Conservation (phyloP, 2,329 filamentous ascomycete species). For the Dothidotthia symphoricarpi region DNA sequence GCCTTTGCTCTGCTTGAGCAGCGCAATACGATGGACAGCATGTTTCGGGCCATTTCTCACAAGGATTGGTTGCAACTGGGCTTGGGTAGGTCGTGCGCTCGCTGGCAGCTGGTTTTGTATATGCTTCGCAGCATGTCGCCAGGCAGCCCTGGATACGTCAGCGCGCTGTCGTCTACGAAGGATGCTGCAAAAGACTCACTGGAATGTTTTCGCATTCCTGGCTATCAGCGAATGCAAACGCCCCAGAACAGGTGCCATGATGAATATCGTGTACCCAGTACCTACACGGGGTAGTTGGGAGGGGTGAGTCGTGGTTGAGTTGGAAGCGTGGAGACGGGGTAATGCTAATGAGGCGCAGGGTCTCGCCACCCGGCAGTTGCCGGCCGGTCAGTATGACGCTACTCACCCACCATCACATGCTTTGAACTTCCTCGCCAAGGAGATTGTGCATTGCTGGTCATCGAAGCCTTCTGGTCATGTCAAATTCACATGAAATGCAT, state of each 20-base stretch:
- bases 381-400: no score
- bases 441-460: no score
- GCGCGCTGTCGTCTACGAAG: background rate
- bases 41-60: conserved; percentile 58
- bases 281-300: conserved; percentile 1
- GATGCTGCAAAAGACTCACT: conserved; percentile 27
- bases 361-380: conserved; percentile 21
- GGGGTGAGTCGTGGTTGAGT: conserved; percentile 10
- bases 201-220: conserved; percentile 44
- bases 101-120: conserved; percentile 48
- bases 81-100: conserved; percentile 44
- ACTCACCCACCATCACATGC: no score
- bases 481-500: no score
- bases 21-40: conserved; percentile 60
- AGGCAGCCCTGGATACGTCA: conserved; percentile 45
- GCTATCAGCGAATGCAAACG: conserved; percentile 43
- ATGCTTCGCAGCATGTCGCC: conserved; percentile 49
- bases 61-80: conserved; percentile 59
- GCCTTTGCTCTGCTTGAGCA: conserved; percentile 63
- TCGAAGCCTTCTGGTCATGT: no score
- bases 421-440: background rate
- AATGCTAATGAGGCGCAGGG: conserved; percentile 21
- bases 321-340: conserved; percentile 19
- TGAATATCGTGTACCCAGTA: conserved; percentile 23
- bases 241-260: conserved; percentile 42